Conservation (phyloP, 2,329 filamentous ascomycete species). For the Ampelomyces quisqualis region DNA sequence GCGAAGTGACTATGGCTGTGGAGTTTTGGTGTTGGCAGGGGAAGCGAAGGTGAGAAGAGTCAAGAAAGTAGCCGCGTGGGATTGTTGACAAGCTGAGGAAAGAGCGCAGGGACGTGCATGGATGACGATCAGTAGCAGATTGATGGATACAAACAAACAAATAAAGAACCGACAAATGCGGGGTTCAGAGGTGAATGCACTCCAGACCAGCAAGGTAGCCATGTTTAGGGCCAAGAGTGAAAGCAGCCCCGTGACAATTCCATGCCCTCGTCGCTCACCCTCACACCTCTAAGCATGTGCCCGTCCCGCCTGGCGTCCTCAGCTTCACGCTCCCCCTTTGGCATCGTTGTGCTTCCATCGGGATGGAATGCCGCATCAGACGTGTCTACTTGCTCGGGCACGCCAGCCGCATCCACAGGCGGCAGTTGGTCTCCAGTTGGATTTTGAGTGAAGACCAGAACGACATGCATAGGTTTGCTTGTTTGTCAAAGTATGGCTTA, state of each 20-base stretch:
- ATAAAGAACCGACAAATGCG: neutral
- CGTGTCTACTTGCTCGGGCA: conserved; percentile 39
- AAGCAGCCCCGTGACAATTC: conserved; percentile 5
- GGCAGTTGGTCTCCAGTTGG: conserved; percentile 40
- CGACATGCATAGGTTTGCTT: conserved; percentile 38
- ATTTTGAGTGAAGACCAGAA: conserved; percentile 32
- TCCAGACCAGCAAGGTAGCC: too few relatives aligned
- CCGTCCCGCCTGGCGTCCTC: conserved; percentile 31
- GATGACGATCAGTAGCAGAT: neutral
- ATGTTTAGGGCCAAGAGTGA: too few relatives aligned
- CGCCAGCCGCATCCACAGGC: conserved; percentile 38
- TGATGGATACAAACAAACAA: neutral
- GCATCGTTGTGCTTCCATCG: conserved; percentile 32
- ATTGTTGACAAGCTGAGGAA: too few relatives aligned
- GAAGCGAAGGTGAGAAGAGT: too few relatives aligned
- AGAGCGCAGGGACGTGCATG: neutral
- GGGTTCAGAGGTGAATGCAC: too few relatives aligned
- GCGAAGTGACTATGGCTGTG: too few relatives aligned
- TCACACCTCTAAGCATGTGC: conserved; percentile 34
- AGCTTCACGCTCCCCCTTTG: conserved; percentile 38
- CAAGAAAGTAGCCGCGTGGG: too few relatives aligned
- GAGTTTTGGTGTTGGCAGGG: too few relatives aligned
- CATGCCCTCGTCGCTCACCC: conserved; percentile 34
- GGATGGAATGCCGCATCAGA: conserved; percentile 39
- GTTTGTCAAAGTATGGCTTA: conserved; percentile 33